phyloP scores from a whole-genome alignment of 2,329 filamentous ascomycete species.

The Aspergillus japonicus region DNA sequence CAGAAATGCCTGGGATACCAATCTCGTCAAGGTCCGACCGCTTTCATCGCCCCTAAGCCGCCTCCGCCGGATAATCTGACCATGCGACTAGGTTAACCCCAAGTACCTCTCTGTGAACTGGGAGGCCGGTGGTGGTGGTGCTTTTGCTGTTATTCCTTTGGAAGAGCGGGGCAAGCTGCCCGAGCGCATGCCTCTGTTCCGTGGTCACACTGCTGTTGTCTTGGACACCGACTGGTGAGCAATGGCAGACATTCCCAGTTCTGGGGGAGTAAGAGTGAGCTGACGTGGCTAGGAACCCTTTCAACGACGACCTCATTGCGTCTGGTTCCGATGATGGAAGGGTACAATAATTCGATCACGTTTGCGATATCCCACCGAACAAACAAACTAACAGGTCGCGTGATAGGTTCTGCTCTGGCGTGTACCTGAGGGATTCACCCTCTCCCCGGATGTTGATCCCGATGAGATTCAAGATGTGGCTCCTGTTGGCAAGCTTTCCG shows the following conservation, averaged over 20 bases:
- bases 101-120: slow-evolving; percentile 97
- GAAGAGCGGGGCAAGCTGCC: slow-evolving; percentile 86
- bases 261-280: background rate
- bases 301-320: slow-evolving; percentile 88
- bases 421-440: slow-evolving; percentile 82
- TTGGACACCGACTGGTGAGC: slow-evolving; percentile 93
- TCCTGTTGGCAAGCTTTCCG: slow-evolving; percentile 76
- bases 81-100: slow-evolving; percentile 71
- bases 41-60: slow-evolving; percentile 28
- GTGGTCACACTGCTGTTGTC: slow-evolving; percentile 91
- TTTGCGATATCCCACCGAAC: background rate
- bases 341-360: slow-evolving; percentile 39
- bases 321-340: slow-evolving; percentile 97
- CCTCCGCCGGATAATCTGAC: slow-evolving; percentile 21
- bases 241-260: slow-evolving; percentile 16
- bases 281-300: slow-evolving; percentile 70
- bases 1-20: slow-evolving; percentile 98
- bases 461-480: slow-evolving; percentile 80
- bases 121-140: slow-evolving; percentile 93
- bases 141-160: slow-evolving; percentile 92
- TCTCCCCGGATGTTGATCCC: slow-evolving; percentile 70
- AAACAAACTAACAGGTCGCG: slow-evolving; percentile 8
- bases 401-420: slow-evolving; percentile 81
- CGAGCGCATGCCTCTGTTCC: slow-evolving; percentile 90
- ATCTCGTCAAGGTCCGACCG: slow-evolving; percentile 81